phyloP scores from a whole-genome alignment of 1,284 basidiomycete species.

The Fistulinella staudtii region DNA sequence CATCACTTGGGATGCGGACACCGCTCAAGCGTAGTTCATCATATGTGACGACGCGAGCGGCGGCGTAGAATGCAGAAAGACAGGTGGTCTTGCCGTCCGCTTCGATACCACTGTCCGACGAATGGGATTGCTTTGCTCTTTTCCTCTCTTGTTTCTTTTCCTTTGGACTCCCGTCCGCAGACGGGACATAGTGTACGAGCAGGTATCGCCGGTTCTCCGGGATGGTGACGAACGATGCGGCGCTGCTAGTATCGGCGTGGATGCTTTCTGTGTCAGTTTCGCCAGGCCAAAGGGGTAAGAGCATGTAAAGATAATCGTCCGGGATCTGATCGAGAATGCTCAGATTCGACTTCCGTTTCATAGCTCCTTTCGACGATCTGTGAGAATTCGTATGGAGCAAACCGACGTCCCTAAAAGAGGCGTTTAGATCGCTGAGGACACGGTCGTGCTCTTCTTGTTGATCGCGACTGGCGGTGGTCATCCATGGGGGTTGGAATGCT shows the following conservation, averaged over 20 bases:
- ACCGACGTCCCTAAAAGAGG: constrained; percentile 74
- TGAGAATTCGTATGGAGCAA: constrained; percentile 56
- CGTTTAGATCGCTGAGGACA: constrained; percentile 64
- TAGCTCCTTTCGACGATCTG: constrained; percentile 24
- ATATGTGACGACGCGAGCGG: constrained; percentile 64
- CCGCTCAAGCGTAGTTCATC: constrained; percentile 65
- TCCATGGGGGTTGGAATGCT: constrained; percentile 63
- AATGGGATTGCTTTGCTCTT: constrained; percentile 26
- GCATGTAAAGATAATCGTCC: constrained; percentile 69
- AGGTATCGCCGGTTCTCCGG: constrained; percentile 59
- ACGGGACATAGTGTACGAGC: constrained; percentile 67
- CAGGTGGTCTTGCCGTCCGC: constrained; percentile 44
- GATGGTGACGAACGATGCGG: constrained; percentile 40
- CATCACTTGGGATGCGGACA: constrained; percentile 66
- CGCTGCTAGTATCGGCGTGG: constrained; percentile 24
- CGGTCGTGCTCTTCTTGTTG: constrained; percentile 64
- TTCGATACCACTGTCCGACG: constrained; percentile 36
- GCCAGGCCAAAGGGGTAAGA: constrained; percentile 78
- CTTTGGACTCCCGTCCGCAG: constrained; percentile 27
- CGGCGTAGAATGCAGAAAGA: constrained; percentile 59
- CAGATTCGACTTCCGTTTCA: constrained; percentile 21
- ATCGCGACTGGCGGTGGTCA: constrained; percentile 56
- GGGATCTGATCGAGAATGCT: constrained; percentile 64
- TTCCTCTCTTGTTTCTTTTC: constrained; percentile 36
- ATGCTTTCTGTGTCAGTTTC: constrained; percentile 51